Percentiles rank a stretch among this genome's conserved stretches.
phyloP scores from a whole-genome alignment of 345 rosid genomes.

The Brassica incana region DNA sequence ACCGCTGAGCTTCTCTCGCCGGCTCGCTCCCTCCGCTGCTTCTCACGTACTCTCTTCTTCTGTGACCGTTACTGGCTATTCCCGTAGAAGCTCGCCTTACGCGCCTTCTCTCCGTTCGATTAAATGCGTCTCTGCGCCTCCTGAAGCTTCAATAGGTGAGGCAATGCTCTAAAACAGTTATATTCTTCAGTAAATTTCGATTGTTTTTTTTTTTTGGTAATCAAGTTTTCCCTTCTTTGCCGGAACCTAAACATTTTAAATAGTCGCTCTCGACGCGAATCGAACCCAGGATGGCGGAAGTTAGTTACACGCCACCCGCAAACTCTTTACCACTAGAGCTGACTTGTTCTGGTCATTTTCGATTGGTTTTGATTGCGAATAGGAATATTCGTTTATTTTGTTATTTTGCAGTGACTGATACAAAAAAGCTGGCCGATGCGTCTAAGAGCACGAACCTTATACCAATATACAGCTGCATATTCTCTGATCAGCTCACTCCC shows the following conservation, averaged over 20 bases:
- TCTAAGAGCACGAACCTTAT: slow-evolving; percentile 61
- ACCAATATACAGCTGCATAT: slow-evolving; percentile 70
- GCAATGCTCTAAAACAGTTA: slow-evolving; percentile 7
- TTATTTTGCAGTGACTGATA: slow-evolving; percentile 46
- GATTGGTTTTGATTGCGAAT: neutral
- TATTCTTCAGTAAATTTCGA: neutral
- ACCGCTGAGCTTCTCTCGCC: slow-evolving; percentile 33
- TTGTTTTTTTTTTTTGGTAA: too few species aligned
- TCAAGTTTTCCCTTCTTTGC: too few species aligned
- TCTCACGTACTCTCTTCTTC: slow-evolving; percentile 27
- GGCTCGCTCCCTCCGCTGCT: slow-evolving; percentile 18
- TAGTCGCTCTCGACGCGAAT: too few species aligned
- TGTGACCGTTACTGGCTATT: slow-evolving; percentile 28
- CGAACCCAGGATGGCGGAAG: too few species aligned
- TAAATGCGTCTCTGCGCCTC: slow-evolving; percentile 42
- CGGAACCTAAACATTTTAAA: too few species aligned
- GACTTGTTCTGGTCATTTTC: too few species aligned
- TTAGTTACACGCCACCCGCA: too few species aligned
- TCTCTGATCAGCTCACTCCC: slow-evolving; percentile 88
- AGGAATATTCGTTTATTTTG: neutral
- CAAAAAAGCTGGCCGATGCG: slow-evolving; percentile 54
- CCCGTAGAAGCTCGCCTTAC: slow-evolving; percentile 24
- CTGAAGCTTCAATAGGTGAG: slow-evolving; percentile 44
- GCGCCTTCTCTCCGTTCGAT: slow-evolving; percentile 36
- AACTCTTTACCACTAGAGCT: too few species aligned